A percentile compares a stretch with the other conserved stretches of the same genome.
Evolutionary conservation across 2,329 filamentous ascomycete genomes (phyloP).

Genomic region (Diaporthe australafricana): DNA sequence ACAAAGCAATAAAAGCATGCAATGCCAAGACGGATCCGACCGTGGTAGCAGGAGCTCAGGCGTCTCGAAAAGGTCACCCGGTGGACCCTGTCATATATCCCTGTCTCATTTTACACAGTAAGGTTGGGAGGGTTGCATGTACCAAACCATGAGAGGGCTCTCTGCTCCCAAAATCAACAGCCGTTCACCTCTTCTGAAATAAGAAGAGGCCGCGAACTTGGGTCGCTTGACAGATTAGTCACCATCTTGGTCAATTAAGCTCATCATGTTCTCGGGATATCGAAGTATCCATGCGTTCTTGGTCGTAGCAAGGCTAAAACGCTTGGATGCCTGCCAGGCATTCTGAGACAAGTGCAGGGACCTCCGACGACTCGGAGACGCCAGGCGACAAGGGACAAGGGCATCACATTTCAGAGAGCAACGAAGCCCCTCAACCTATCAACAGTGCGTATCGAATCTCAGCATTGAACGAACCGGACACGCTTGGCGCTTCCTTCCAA

Average conservation of each 20-base stretch:
- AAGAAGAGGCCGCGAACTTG: not conserved
- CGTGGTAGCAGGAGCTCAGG: conserved; percentile 16
- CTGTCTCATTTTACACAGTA: not conserved
- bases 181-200: not conserved
- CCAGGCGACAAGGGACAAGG: conserved; percentile 21
- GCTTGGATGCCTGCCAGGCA: conserved; percentile 22
- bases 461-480: not conserved
- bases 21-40: conserved; percentile 26
- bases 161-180: not conserved
- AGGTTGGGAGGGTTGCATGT: not conserved
- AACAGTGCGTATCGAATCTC: not conserved
- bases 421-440: not conserved
- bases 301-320: conserved; percentile 19
- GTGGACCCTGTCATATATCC: conserved; percentile 2
- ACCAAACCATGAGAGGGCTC: conserved; percentile 1
- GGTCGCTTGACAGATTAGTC: conserved; percentile 9
- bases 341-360: conserved; percentile 22
- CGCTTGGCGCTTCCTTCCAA: not conserved
- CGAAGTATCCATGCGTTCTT: not conserved
- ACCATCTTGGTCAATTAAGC: not conserved
- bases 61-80: conserved; percentile 1
- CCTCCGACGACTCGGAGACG: conserved; percentile 28
- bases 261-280: not conserved
- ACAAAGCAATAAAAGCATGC: conserved; percentile 12
- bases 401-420: not conserved